Evolutionary conservation across 805 yeast genomes (phyloP).

Genomic region (Starmerella tilneyi): DNA sequence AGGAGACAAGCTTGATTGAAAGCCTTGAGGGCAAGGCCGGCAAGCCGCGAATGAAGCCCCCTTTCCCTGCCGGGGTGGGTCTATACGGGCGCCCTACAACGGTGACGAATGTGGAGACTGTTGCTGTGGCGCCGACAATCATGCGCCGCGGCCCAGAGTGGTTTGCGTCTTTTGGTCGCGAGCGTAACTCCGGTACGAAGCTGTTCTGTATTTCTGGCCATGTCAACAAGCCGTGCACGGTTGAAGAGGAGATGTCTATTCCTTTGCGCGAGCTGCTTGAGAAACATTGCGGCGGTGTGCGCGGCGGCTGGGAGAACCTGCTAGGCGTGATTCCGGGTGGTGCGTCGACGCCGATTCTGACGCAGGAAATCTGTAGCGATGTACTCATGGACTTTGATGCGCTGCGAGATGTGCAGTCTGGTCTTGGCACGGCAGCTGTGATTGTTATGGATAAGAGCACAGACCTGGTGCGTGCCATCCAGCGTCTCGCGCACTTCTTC

Average conservation of each 20-base stretch:
- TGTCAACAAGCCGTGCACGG: constrained; percentile 85
- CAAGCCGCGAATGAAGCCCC: constrained; percentile 87
- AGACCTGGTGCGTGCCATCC: constrained; percentile 76
- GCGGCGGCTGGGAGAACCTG: constrained; percentile 88
- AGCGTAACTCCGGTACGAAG: constrained; percentile 74
- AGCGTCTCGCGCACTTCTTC: constrained; percentile 72
- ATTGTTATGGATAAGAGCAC: constrained; percentile 83
- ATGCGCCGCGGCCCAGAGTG: constrained; percentile 81
- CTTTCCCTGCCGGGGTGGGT: constrained; percentile 92
- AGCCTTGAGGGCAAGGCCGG: constrained; percentile 88
- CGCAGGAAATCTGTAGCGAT: constrained; percentile 53
- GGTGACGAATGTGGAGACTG: constrained; percentile 85
- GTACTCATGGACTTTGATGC: constrained; percentile 84
- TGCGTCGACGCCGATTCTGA: constrained; percentile 73
- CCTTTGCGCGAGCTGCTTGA: constrained; percentile 74
- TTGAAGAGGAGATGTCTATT: constrained; percentile 89
- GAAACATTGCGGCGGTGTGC: constrained; percentile 82
- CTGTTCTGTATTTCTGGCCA: constrained; percentile 81
- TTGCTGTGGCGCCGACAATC: constrained; percentile 81
- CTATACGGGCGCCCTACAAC: constrained; percentile 84
- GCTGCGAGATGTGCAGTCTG: constrained; percentile 72
- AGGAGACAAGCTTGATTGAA: constrained; percentile 83
- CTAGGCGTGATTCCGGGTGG: constrained; percentile 87
- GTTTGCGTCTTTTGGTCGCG: constrained; percentile 78
- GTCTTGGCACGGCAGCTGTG: constrained; percentile 87